Conservation (phyloP, 345 rosid species). For the Luvunga scandens region DNA sequence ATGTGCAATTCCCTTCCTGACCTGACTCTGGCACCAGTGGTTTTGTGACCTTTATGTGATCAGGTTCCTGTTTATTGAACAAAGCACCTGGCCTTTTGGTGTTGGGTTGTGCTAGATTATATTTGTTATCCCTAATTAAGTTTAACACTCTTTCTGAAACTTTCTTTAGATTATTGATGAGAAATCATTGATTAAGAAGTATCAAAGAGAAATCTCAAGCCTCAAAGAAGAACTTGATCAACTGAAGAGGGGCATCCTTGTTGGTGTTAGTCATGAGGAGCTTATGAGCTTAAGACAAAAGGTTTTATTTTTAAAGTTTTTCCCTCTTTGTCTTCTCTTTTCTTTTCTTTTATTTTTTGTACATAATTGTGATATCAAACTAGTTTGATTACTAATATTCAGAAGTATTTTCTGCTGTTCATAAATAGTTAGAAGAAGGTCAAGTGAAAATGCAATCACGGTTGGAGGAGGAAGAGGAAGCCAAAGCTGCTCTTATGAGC, state of each 20-base stretch:
- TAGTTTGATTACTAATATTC: background rate
- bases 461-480: constrained; percentile 99
- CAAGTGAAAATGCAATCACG: constrained; percentile 99
- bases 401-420: constrained; percentile 9
- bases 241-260: constrained; percentile 73
- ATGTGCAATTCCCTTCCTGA: background rate
- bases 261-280: constrained; percentile 94
- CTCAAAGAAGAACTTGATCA: constrained; percentile 96
- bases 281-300: constrained; percentile 80
- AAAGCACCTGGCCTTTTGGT: background rate
- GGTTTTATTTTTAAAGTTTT: constrained; percentile 36
- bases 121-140: background rate
- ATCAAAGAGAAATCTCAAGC: constrained; percentile 87
- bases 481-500: constrained; percentile 99
- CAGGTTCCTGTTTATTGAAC: background rate
- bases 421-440: constrained; percentile 88
- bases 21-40: background rate
- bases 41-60: background rate
- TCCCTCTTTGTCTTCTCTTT: background rate
- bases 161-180: constrained; percentile 88
- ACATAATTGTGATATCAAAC: background rate
- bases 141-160: constrained; percentile 17
- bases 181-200: constrained; percentile 94
- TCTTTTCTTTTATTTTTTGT: background rate
- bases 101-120: background rate